phyloP scores from a whole-genome alignment of 108 stramenopile species.

The Nitzschia sp. region DNA sequence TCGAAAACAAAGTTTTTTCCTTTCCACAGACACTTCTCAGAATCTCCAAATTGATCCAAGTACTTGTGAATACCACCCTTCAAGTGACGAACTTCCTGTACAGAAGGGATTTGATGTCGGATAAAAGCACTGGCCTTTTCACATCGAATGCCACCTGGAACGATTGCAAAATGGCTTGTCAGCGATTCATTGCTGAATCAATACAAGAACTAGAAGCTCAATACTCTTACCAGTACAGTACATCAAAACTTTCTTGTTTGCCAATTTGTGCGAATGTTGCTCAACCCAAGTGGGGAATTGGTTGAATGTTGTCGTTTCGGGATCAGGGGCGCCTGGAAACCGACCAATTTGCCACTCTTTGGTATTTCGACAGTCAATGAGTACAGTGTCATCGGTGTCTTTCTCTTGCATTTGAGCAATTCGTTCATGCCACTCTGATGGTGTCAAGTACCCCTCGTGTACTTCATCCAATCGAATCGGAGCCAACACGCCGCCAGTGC shows the following conservation, averaged over 20 bases:
- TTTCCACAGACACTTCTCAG: constrained; percentile 45
- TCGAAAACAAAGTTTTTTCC: constrained; percentile 91
- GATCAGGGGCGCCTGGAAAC: constrained; percentile 50
- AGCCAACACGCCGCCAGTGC: constrained; percentile 68
- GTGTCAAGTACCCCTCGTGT: constrained; percentile 72
- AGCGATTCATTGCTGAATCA: no score
- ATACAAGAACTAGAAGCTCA: no score
- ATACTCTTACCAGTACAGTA: constrained; percentile 80
- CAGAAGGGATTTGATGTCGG: constrained; percentile 44
- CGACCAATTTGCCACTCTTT: constrained; percentile 80
- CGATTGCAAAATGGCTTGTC: not conserved
- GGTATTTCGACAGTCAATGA: constrained; percentile 82
- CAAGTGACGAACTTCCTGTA: constrained; percentile 63
- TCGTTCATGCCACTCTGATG: constrained; percentile 73
- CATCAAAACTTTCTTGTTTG: constrained; percentile 70
- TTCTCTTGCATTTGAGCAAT: constrained; percentile 24
- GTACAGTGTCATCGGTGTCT: constrained; percentile 48
- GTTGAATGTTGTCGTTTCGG: constrained; percentile 49
- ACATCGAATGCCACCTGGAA: constrained; percentile 79
- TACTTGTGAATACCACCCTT: constrained; percentile 89
- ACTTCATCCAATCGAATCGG: constrained; percentile 62
- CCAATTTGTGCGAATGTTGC: constrained; percentile 32
- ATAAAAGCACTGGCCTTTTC: constrained; percentile 88
- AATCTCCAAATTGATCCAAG: constrained; percentile 61
- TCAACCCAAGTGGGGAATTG: constrained; percentile 64